Percentiles rank a stretch among this genome's conserved stretches.
These are phyloP conservation scores for Heterobasidion annosum DNA, from an alignment of 1,284 basidiomycete species.

Conservation along the genomic window DNA sequence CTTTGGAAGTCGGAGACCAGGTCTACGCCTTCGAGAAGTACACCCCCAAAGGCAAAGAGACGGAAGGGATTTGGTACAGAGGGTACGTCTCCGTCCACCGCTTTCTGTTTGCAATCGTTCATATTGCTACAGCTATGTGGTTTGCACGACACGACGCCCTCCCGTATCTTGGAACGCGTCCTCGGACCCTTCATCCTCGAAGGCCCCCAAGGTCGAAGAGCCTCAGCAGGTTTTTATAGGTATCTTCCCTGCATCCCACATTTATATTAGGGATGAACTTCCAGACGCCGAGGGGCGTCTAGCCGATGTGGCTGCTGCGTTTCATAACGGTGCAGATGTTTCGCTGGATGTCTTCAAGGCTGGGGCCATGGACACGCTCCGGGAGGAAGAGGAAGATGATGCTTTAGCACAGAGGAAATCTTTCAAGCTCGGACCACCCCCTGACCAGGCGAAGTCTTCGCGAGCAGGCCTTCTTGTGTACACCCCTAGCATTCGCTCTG, in stretches of 20 bases:
- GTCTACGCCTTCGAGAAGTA: conserved; percentile 95
- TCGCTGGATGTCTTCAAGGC: conserved; percentile 25
- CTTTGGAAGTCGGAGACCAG: conserved; percentile 87
- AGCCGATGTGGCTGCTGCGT: conserved; percentile 52
- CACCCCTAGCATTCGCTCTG: conserved; percentile 55
- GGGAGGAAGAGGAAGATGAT: conserved; percentile 67
- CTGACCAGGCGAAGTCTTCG: conserved; percentile 62
- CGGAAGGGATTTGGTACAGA: conserved; percentile 80
- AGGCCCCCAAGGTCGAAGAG: conserved; percentile 56
- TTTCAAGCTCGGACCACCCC: conserved; percentile 63
- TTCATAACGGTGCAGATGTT: conserved; percentile 27
- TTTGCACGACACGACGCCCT: conserved; percentile 71
- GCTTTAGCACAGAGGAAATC: conserved; percentile 33
- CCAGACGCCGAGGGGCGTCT: conserved; percentile 85
- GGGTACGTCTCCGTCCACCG: conserved; percentile 50
- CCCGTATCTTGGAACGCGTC: conserved; percentile 53
- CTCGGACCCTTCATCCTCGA: conserved; percentile 44
- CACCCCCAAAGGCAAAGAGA: conserved; percentile 60
- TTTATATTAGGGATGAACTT: conserved; percentile 83
- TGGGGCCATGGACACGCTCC: conserved; percentile 53
- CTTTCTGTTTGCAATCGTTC: neutral
- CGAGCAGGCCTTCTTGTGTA: conserved; percentile 65
- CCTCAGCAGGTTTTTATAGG: conserved; percentile 89
- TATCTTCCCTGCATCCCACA: conserved; percentile 90
- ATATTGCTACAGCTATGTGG: conserved; percentile 65